These are phyloP conservation scores for apple (Malus domestica) DNA, from an alignment of 306 rosid species.

Conservation along the genomic window DNA sequence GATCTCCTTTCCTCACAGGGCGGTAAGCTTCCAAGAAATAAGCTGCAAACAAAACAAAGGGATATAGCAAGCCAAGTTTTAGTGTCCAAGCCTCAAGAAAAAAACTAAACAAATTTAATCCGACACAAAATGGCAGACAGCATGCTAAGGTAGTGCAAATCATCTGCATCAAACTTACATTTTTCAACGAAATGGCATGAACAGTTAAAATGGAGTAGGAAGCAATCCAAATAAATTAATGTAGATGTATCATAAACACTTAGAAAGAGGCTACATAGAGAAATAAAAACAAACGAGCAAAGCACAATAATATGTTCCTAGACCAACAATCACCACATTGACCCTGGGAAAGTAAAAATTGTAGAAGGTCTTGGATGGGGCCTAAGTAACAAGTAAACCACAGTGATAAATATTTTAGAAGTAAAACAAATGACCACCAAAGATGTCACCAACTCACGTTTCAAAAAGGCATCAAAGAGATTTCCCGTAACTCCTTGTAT, in stretches of 20 bases:
- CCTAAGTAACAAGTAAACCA: not conserved
- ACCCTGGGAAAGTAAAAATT: not conserved
- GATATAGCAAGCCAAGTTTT: not conserved
- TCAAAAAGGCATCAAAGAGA: constrained; percentile 48
- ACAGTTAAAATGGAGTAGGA: not conserved
- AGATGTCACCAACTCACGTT: constrained; percentile 32
- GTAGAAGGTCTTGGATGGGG: not conserved
- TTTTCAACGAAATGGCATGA: not conserved
- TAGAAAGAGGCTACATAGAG: not conserved
- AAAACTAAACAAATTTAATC: not conserved
- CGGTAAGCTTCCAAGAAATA: constrained; percentile 63
- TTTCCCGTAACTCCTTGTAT: constrained; percentile 46
- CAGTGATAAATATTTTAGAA: not conserved
- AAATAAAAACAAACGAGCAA: not conserved
- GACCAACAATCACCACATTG: not conserved
- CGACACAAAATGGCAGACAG: not conserved
- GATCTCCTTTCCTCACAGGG: constrained; percentile 61
- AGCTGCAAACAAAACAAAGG: constrained; percentile 26
- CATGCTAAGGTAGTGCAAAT: not conserved
- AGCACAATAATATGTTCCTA: not conserved
- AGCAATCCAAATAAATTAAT: not conserved
- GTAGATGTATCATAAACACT: not conserved
- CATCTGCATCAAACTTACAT: not conserved
- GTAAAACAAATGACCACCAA: not conserved
- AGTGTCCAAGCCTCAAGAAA: not conserved